Percentiles rank a stretch among this genome's conserved stretches.
Evolutionary conservation across 495 filamentous ascomycete genomes (phyloP).

Genomic region (Ascobolus immersus): DNA sequence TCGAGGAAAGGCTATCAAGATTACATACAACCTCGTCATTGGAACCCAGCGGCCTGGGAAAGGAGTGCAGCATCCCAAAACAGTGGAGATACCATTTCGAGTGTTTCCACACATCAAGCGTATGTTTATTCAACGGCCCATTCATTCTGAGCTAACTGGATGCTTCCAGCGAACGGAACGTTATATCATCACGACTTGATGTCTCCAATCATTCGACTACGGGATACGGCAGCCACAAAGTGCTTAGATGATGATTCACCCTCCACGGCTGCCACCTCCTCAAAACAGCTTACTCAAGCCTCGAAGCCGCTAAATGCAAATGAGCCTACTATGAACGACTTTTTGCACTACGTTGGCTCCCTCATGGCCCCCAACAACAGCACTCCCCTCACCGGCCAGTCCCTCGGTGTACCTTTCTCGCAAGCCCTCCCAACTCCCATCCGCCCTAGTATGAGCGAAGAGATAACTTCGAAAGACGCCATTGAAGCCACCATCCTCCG

Average conservation of each 20-base stretch:
- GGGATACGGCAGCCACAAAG: slow-evolving; percentile 49
- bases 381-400: slow-evolving; percentile 22
- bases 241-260: slow-evolving; percentile 20
- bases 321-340: slow-evolving; percentile 29
- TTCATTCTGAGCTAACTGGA: not conserved
- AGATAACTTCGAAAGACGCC: slow-evolving; percentile 41
- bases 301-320: slow-evolving; percentile 12
- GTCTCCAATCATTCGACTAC: slow-evolving; percentile 72
- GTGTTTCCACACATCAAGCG: slow-evolving; percentile 30
- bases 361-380: slow-evolving; percentile 34
- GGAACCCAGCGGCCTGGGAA: slow-evolving; percentile 71
- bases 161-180: slow-evolving; percentile 37
- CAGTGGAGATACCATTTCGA: slow-evolving; percentile 86
- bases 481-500: slow-evolving; percentile 74
- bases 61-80: slow-evolving; percentile 55
- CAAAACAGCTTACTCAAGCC: slow-evolving; percentile 2
- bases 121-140: slow-evolving; percentile 8
- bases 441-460: slow-evolving; percentile 26
- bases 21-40: slow-evolving; percentile 72
- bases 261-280: slow-evolving; percentile 5
- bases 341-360: slow-evolving; percentile 53
- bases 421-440: slow-evolving; percentile 28
- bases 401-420: slow-evolving; percentile 38
- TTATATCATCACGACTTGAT: slow-evolving; percentile 71
- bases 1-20: slow-evolving; percentile 79